A percentile compares a stretch with the other conserved stretches of the same genome.
phyloP scores from a whole-genome alignment of 2,329 filamentous ascomycete species.

The Colletotrichum costaricense region DNA sequence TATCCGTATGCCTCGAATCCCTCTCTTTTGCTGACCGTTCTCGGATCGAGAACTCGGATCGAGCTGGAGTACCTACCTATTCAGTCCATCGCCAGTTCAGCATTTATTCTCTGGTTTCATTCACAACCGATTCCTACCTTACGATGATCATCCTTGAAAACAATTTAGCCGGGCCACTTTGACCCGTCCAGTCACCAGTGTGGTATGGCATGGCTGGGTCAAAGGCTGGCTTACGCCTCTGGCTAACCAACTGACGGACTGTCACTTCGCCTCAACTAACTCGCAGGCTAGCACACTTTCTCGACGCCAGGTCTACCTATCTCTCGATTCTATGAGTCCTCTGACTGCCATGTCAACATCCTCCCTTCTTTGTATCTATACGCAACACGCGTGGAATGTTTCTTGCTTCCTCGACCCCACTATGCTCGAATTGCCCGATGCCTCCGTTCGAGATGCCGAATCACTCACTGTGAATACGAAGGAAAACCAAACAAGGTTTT shows the following conservation, averaged over 20 bases:
- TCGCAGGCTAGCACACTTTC: conserved; percentile 6
- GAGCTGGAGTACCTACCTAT: background rate
- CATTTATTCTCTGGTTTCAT: background rate
- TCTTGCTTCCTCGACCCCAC: background rate
- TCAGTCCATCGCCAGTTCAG: background rate
- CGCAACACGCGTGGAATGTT: conserved; percentile 1
- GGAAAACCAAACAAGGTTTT: background rate
- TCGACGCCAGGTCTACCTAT: background rate
- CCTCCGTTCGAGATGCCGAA: background rate
- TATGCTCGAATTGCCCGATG: background rate
- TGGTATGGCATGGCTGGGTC: background rate
- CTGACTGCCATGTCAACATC: conserved; percentile 8
- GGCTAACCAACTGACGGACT: conserved; percentile 21
- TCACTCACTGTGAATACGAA: background rate
- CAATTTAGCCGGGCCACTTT: conserved; percentile 4
- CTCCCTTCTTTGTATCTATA: conserved; percentile 19
- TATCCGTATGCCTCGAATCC: background rate
- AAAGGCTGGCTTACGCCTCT: conserved; percentile 21
- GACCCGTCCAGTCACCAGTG: conserved; percentile 6
- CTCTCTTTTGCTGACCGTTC: background rate
- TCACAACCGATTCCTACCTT: background rate
- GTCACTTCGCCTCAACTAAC: conserved; percentile 26
- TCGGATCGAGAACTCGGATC: background rate
- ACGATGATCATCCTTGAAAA: background rate
- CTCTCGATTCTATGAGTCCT: background rate